Conservation (phyloP, 345 rosid genomes). For the Eucalyptus sp. region DNA sequence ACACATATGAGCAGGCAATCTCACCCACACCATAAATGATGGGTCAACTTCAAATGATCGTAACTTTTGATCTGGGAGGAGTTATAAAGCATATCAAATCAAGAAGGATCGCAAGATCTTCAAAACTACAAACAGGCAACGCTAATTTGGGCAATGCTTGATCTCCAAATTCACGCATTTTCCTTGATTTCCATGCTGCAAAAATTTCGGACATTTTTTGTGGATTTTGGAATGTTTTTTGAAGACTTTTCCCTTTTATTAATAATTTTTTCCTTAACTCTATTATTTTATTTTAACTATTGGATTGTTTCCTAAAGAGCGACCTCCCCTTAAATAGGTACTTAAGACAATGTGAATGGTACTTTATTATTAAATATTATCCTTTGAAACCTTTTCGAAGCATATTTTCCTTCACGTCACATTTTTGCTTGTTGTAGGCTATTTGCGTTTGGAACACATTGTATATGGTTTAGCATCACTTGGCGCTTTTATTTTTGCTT, state of each 20-base stretch:
- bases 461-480: background rate
- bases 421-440: background rate
- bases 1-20: fast-evolving
- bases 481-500: background rate
- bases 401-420: background rate
- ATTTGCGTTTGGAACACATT: background rate
- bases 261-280: background rate
- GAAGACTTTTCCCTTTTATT: no score
- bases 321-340: background rate
- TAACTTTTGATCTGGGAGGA: background rate
- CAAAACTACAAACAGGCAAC: background rate
- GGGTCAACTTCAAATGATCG: background rate
- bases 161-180: background rate
- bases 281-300: no score
- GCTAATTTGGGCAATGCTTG: background rate
- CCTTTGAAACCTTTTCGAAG: background rate
- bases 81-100: background rate
- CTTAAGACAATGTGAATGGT: background rate
- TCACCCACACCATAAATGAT: background rate
- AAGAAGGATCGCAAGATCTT: background rate
- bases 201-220: background rate
- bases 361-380: background rate
- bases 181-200: background rate
- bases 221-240: background rate
- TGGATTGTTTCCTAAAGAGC: background rate